phyloP scores from a whole-genome alignment of 371 early-diverging fungal genomes.

The Fennellomyces sp. region DNA sequence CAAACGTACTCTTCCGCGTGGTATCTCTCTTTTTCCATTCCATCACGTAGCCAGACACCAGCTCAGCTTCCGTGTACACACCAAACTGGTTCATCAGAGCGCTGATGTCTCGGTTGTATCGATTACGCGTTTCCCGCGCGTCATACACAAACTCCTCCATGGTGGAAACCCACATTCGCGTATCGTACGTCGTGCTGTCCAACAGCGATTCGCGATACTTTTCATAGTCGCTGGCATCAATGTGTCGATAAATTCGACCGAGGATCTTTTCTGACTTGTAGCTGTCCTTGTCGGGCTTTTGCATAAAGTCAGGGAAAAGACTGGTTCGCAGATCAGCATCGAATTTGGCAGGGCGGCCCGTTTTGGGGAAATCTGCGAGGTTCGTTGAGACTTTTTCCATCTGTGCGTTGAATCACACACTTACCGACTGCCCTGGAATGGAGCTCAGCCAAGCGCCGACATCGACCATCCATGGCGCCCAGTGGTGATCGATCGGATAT shows the following conservation, averaged over 20 bases:
- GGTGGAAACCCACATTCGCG: conserved; percentile 49
- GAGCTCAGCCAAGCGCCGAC: conserved; percentile 65
- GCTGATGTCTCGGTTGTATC: conserved; percentile 56
- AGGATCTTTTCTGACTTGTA: conserved; percentile 65
- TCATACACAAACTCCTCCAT: conserved; percentile 58
- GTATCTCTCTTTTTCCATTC: conserved; percentile 45
- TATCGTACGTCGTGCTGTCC: conserved; percentile 33
- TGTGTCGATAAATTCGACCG: conserved; percentile 62
- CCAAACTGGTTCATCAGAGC: conserved; percentile 72
- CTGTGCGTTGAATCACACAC: not conserved
- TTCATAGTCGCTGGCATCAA: conserved; percentile 42
- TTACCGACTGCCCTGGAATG: conserved; percentile 57
- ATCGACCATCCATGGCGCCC: conserved; percentile 53
- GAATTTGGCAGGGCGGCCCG: conserved; percentile 46
- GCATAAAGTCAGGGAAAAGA: conserved; percentile 82
- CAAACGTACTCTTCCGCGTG: conserved; percentile 40
- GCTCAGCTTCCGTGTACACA: conserved; percentile 56
- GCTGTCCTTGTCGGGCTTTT: conserved; percentile 54
- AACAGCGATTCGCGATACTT: conserved; percentile 27
- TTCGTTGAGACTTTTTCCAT: not conserved
- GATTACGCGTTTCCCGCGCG: conserved; percentile 39
- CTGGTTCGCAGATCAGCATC: conserved; percentile 44
- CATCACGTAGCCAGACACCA: conserved; percentile 47
- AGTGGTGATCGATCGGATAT: conserved; percentile 53
- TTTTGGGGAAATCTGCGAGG: conserved; percentile 39